Base-by-base conservation (phyloP, 352 stramenopile genomes). In the Globisporangium parvum region DNA sequence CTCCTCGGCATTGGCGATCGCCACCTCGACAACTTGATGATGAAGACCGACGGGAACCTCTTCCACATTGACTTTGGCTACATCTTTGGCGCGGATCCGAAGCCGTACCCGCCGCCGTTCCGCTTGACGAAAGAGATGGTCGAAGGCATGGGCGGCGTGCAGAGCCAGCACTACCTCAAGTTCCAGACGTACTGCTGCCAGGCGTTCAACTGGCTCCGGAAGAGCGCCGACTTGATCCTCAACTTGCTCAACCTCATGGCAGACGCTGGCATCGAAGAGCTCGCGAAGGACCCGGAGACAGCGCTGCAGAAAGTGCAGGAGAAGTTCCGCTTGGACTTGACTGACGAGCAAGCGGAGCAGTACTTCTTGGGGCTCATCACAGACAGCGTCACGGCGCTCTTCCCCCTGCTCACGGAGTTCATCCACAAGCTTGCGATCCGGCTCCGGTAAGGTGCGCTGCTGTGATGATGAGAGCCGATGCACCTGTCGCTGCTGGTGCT, bases 61-160 rank as follows among this genome's bases (percentile, higher is more conserved):
- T 99, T 99, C 76, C 98, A 99, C 69, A 99, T 99, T 71, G 97
- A 98, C 76, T 99, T 99, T 74, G 96, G 97, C 31, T 99, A 98
- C 71, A 98, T 99, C 58, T 99, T 99, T 64, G 97, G 97, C 45
- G 83, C 91, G 31, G 97, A 99, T 63, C 97, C 97, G 0, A 99
- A 99, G 70, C 96, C 96, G 12, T 92, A 98, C 50, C 96, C 97
- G n/a, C 96, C 97, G 33, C 95, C 95, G 24, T 99, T 99, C 67
- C 96, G 98, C 46, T 75, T 99, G 28, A 99, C 96, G 3, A 97
- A 96, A 44, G 78, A 96, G 76, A 98, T 98, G 95, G 93, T 98
- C 1, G 95, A 98, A 75, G 95, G 93, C 21, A 98, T 98, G 91
- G 94, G 94, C n/a, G 93, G 93, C 0, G 72, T 79, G 11, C 88